Conservation (phyloP, 768 basidiomycete genomes). For the Hypsizygus marmoreus region DNA sequence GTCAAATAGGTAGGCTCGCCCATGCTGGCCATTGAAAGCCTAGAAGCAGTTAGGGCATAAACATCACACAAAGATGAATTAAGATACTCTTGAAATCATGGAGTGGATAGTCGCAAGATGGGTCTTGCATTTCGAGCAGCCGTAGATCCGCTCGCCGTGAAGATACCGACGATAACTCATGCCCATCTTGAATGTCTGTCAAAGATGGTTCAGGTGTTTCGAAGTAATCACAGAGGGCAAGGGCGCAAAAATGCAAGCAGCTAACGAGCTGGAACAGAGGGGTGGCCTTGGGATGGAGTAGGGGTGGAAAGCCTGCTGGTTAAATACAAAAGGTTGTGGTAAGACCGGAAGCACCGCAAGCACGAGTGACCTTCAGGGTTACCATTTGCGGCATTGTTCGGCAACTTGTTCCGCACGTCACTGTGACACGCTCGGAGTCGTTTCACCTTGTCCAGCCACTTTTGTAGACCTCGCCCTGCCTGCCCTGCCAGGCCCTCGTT, state of each 20-base stretch:
- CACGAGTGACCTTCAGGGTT: no score
- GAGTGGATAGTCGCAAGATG: slow-evolving; percentile 90
- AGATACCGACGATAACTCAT: slow-evolving; percentile 90
- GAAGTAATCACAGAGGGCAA: no score
- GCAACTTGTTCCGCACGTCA: slow-evolving; percentile 20
- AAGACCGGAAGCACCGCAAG: slow-evolving; percentile 16
- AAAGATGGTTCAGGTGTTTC: no score
- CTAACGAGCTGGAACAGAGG: background rate
- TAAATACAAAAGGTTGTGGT: slow-evolving; percentile 24
- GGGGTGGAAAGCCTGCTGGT: slow-evolving; percentile 23
- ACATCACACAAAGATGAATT: background rate
- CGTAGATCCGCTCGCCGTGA: slow-evolving; percentile 82
- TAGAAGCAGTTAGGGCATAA: slow-evolving; percentile 32
- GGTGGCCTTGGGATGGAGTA: slow-evolving; percentile 12
- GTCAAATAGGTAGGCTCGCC: slow-evolving; percentile 92
- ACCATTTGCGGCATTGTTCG: no score
- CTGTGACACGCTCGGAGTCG: slow-evolving; percentile 7
- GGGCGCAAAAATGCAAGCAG: no score
- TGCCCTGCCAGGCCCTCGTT: slow-evolving; percentile 6
- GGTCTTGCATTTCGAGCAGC: slow-evolving; percentile 84
- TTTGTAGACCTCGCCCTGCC: slow-evolving; percentile 6
- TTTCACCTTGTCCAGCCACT: slow-evolving; percentile 4
- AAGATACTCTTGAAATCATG: slow-evolving; percentile 83
- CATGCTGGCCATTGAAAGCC: slow-evolving; percentile 98
- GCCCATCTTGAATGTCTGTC: slow-evolving; percentile 62